Evolutionary conservation across 2,329 filamentous ascomycete species (phyloP).

Genomic region (Juglanconis juglandina): DNA sequence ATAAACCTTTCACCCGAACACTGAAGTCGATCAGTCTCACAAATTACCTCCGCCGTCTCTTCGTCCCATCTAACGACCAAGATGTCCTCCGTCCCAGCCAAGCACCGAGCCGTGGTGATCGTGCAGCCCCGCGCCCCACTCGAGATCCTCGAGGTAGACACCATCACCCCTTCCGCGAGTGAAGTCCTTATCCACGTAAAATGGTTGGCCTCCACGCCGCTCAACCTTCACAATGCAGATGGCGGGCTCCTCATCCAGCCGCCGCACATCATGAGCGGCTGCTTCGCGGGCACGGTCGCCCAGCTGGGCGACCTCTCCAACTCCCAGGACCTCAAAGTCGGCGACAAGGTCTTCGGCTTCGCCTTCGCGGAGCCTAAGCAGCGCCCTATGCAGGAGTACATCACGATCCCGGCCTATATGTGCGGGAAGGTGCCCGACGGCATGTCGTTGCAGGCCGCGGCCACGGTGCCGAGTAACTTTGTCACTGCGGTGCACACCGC

Average conservation of each 20-base stretch:
- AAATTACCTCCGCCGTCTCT: too few species aligned
- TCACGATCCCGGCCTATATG: slow-evolving; percentile 48
- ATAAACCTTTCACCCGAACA: too few species aligned
- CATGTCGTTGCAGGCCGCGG: slow-evolving; percentile 42
- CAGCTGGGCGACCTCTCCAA: slow-evolving; percentile 38
- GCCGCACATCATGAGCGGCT: slow-evolving; percentile 50
- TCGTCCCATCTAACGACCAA: not conserved
- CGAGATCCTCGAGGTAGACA: slow-evolving; percentile 23
- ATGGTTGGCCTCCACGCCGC: slow-evolving; percentile 59
- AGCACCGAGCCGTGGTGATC: slow-evolving; percentile 26
- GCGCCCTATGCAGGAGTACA: slow-evolving; percentile 54
- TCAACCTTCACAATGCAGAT: slow-evolving; percentile 61
- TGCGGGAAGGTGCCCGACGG: slow-evolving; percentile 42
- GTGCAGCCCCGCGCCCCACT: slow-evolving; percentile 23
- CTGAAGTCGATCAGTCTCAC: too few species aligned
- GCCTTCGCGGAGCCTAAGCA: slow-evolving; percentile 44
- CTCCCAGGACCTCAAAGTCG: slow-evolving; percentile 40
- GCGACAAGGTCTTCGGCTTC: slow-evolving; percentile 57
- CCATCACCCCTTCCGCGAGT: slow-evolving; percentile 33
- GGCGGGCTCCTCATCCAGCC: slow-evolving; percentile 52
- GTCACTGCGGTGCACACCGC: slow-evolving; percentile 58
- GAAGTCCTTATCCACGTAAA: slow-evolving; percentile 53
- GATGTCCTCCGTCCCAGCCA: slow-evolving; percentile 22
- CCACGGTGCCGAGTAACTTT: slow-evolving; percentile 54
- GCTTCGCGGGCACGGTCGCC: slow-evolving; percentile 50